Conservation (phyloP, 371 early-diverging fungal genomes). For the Rhizopus arrhizus region DNA sequence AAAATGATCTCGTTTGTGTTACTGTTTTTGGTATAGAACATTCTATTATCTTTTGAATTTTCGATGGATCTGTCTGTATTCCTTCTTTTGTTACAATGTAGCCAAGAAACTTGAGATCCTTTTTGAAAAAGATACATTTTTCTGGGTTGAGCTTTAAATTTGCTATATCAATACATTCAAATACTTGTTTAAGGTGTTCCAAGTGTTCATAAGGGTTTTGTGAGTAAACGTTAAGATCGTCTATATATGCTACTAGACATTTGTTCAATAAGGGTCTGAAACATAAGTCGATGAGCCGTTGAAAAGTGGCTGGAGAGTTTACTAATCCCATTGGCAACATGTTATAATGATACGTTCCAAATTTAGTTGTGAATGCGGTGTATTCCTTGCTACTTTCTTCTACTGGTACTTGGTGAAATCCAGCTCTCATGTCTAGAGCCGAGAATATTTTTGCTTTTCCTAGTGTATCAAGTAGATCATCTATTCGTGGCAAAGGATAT, state of each 20-base stretch:
- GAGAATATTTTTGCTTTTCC: conserved; percentile 30
- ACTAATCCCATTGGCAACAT: conserved; percentile 1
- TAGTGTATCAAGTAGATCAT: conserved; percentile 35
- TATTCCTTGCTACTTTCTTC: neutral
- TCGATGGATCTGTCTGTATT: too few relatives aligned
- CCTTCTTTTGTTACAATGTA: too few relatives aligned
- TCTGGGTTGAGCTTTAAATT: too few relatives aligned
- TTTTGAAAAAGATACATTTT: too few relatives aligned
- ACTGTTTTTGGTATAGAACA: too few relatives aligned
- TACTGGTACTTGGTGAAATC: conserved; percentile 4
- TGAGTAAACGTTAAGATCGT: neutral
- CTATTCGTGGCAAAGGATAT: conserved; percentile 43
- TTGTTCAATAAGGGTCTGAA: neutral
- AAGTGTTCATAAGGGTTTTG: neutral
- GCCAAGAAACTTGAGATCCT: too few relatives aligned
- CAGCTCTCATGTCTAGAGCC: conserved; percentile 6
- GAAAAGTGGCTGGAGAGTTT: conserved; percentile 1
- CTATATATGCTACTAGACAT: neutral
- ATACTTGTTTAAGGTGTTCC: neutral
- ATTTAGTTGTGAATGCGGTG: conserved; percentile 10
- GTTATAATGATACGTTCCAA: neutral
- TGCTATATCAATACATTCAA: neutral
- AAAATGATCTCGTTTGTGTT: too few relatives aligned
- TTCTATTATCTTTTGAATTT: too few relatives aligned
- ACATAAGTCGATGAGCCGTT: conserved; percentile 5